Base-by-base conservation (phyloP, 805 yeast genomes). In the Pichia heedii region DNA sequence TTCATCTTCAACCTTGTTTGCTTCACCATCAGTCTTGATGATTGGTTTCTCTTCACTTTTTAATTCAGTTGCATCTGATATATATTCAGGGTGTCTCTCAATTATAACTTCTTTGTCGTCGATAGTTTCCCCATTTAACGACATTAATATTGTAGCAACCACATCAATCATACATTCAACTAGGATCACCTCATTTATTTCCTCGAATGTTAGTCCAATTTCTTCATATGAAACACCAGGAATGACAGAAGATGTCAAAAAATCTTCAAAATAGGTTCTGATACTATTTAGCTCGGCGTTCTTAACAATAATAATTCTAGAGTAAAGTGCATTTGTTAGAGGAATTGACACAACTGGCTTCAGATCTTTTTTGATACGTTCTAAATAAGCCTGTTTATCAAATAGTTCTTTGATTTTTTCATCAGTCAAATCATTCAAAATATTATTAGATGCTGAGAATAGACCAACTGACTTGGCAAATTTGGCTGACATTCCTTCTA, bases 401-500 rank as follows among this genome's bases (percentile, higher is more conserved):
- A 34, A 24, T 8, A 48, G 24, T 8, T 33, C 37, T 6, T 30
- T 21, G 18, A 43, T 46, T 9, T 38, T 37, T 9, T 39, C 45
- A 15, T 41, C 44, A 2, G n/a, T 27, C 3, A 41, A 22, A 21
- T n/a, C 19, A 12, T 36, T 39, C n/a, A 37, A 21, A 20, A 16
- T 18, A 16, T 32, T 60, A 2, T 36, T 26, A 1, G 93, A 90
- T 16, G 75, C 66, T 2, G 89, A 86, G 54, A 86, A 87, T 2
- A 84, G 60, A 0, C 95, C 95, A 1, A 86, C 74, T 16, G 83
- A 63, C 54, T 86, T 87, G 6, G 93, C 95, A 47, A 81, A 68
- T 48, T 79, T 84, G 0, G 93, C 83, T 2, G 84, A 73, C 1
- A 83, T 78, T 7, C 74, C 73, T 54, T 84, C 93, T 56, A 82